These are phyloP conservation scores for Sphaerulina musiva DNA, from an alignment of 2,329 filamentous ascomycete species.

Conservation along the genomic window DNA sequence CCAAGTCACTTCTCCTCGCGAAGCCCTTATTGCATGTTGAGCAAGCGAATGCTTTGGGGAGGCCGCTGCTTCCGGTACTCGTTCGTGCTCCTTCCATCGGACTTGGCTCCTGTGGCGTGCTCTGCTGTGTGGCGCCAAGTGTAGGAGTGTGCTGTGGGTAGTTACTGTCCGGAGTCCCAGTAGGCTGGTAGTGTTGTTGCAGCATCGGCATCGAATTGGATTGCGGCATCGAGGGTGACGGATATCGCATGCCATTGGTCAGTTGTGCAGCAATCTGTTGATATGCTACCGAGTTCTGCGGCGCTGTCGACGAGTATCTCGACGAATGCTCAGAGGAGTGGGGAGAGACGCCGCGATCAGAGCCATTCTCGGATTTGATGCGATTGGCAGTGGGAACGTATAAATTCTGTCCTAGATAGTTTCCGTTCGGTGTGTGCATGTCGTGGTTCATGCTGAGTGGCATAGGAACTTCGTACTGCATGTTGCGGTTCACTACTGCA, in stretches of 20 bases:
- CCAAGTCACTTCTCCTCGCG: conserved; percentile 85
- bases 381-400: conserved; percentile 45
- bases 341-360: conserved; percentile 52
- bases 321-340: conserved; percentile 52
- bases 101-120: conserved; percentile 30
- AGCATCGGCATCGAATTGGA: conserved; percentile 48
- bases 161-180: conserved; percentile 41
- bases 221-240: conserved; percentile 46
- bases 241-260: conserved; percentile 49
- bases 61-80: conserved; percentile 43
- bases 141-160: conserved; percentile 37
- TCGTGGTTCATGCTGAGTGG: conserved; percentile 31
- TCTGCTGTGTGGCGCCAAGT: conserved; percentile 31
- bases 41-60: conserved; percentile 77
- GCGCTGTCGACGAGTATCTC: conserved; percentile 51
- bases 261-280: conserved; percentile 45
- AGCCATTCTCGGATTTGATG: conserved; percentile 54
- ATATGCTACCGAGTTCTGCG: conserved; percentile 44
- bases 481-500: conserved; percentile 26
- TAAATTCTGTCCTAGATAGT: conserved; percentile 38
- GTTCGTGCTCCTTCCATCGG: conserved; percentile 32
- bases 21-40: conserved; percentile 87
- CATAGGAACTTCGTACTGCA: conserved; percentile 37
- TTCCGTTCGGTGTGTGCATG: conserved; percentile 26
- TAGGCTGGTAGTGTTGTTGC: conserved; percentile 49